Evolutionary conservation across 1,139 yeast species (phyloP).

Genomic region (Yarrowia galli): DNA sequence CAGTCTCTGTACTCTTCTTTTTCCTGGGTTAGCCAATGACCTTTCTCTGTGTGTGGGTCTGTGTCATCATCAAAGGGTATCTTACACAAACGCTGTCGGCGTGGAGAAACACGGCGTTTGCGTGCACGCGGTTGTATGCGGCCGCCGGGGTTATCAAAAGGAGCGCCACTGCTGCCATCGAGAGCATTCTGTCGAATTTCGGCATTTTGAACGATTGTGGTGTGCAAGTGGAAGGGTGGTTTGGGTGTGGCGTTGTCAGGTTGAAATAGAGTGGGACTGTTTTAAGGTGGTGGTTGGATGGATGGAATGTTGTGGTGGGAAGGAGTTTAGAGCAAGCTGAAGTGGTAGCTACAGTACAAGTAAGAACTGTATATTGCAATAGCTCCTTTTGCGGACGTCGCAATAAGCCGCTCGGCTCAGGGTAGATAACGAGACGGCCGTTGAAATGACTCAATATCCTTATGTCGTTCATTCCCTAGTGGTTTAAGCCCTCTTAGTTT

Average conservation of each 20-base stretch:
- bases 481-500: too few relatives aligned
- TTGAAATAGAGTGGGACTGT: neutral
- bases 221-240: neutral
- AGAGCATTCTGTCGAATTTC: neutral
- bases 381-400: too few relatives aligned
- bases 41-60: neutral
- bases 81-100: slow-evolving; percentile 35
- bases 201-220: slow-evolving; percentile 2
- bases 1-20: slow-evolving; percentile 26
- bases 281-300: too few relatives aligned
- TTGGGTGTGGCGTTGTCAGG: neutral
- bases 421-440: too few relatives aligned
- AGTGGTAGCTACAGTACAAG: too few relatives aligned
- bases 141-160: slow-evolving; percentile 12
- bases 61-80: slow-evolving; percentile 19
- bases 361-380: too few relatives aligned
- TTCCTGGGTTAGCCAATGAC: slow-evolving; percentile 21
- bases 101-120: slow-evolving; percentile 36
- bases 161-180: neutral
- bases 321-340: too few relatives aligned
- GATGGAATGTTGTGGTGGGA: neutral
- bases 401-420: too few relatives aligned
- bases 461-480: too few relatives aligned
- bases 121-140: slow-evolving; percentile 14
- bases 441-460: too few relatives aligned